phyloP scores from a whole-genome alignment of 164 flowering plant species.

The Pachysandra terminalis region DNA sequence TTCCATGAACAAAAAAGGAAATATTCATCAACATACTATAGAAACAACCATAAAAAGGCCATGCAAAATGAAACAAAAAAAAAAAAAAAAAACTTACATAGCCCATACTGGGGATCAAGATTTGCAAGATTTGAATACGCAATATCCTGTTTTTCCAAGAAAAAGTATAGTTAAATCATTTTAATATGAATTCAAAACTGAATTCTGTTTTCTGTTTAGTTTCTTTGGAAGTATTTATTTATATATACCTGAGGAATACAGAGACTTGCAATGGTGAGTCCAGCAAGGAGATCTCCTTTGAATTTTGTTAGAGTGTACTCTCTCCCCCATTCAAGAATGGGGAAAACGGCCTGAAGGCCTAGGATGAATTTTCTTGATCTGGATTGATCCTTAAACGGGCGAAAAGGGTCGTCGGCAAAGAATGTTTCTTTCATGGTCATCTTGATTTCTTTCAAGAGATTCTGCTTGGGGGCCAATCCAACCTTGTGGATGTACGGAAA shows the following conservation, averaged over 20 bases:
- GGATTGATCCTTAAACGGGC: conserved; percentile 67
- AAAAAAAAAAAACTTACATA: conserved; percentile 45
- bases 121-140: conserved; percentile 72
- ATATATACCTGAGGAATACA: conserved; percentile 78
- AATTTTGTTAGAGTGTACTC: conserved; percentile 47
- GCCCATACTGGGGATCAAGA: conserved; percentile 58
- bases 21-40: background rate
- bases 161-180: conserved; percentile 1
- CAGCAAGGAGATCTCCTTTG: conserved; percentile 70
- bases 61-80: background rate
- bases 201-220: no score
- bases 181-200: background rate
- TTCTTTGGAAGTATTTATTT: background rate
- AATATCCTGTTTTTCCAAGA: conserved; percentile 50
- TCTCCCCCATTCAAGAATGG: conserved; percentile 68
- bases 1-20: conserved; percentile 4
- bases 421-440: conserved; percentile 55
- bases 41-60: background rate
- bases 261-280: conserved; percentile 85
- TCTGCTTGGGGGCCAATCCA: conserved; percentile 57
- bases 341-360: conserved; percentile 62
- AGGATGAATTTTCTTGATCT: conserved; percentile 48
- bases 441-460: conserved; percentile 46
- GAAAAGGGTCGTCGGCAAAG: conserved; percentile 73
- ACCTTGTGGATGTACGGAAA: conserved; percentile 52